phyloP scores from a whole-genome alignment of 768 basidiomycete genomes.

The Baorangia bicolor region DNA sequence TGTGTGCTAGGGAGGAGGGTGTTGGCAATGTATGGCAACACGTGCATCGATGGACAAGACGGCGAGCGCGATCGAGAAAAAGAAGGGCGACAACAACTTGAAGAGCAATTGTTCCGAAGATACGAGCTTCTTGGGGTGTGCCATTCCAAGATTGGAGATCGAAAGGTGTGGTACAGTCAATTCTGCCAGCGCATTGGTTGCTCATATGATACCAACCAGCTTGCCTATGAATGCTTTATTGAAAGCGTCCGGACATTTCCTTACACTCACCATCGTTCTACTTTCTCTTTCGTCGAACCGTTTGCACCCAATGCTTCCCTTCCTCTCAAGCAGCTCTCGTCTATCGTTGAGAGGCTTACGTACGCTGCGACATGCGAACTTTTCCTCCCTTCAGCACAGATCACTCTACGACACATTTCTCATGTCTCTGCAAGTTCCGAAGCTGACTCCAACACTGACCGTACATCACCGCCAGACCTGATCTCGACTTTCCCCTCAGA shows the following conservation, averaged over 20 bases:
- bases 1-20: conserved; percentile 55
- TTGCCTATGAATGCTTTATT: conserved; percentile 57
- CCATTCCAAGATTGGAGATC: conserved; percentile 73
- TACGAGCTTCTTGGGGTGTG: conserved; percentile 85
- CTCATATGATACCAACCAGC: conserved; percentile 36
- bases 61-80: conserved; percentile 28
- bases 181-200: background rate
- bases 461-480: background rate
- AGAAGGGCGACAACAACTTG: conserved; percentile 56
- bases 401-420: conserved; percentile 42
- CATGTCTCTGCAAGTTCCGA: background rate
- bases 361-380: conserved; percentile 70
- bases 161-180: conserved; percentile 50
- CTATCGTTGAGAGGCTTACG: conserved; percentile 63
- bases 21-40: conserved; percentile 30
- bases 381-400: conserved; percentile 45
- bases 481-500: conserved; percentile 19
- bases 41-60: conserved; percentile 3
- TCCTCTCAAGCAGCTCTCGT: conserved; percentile 52
- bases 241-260: conserved; percentile 56
- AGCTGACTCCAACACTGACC: background rate
- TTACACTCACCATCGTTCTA: conserved; percentile 31
- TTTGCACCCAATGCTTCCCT: conserved; percentile 41
- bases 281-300: conserved; percentile 24
- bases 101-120: conserved; percentile 64